A percentile compares a stretch with the other conserved stretches of the same genome.
Conservation (phyloP, 805 yeast genomes). For the Kluyveromyces dobzhanskii region DNA sequence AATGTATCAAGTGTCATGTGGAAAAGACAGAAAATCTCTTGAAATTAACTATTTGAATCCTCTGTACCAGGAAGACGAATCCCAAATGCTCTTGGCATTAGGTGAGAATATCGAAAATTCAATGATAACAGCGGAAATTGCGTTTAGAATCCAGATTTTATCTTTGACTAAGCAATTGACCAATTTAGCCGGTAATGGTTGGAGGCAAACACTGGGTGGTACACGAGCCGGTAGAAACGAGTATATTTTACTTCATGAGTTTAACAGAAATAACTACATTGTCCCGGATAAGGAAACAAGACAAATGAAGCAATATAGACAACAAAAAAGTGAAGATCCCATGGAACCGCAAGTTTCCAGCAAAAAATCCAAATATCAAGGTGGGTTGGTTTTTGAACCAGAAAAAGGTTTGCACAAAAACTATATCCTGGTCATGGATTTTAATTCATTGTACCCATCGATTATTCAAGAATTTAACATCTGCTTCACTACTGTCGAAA, state of each 20-base stretch:
- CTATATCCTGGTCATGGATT: conserved; percentile 90
- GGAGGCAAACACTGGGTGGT: conserved; percentile 92
- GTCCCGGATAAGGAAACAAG: conserved; percentile 76
- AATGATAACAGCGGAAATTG: conserved; percentile 63
- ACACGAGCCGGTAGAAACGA: conserved; percentile 96
- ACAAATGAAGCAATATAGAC: conserved; percentile 30
- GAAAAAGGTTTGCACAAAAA: conserved; percentile 90
- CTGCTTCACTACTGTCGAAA: conserved; percentile 89
- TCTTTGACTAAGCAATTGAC: conserved; percentile 89
- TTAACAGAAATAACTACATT: conserved; percentile 65
- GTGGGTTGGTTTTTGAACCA: conserved; percentile 95
- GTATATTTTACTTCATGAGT: conserved; percentile 85
- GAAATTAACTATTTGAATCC: conserved; percentile 70
- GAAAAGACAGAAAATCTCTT: conserved; percentile 47
- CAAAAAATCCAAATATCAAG: conserved; percentile 70
- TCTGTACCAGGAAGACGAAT: conserved; percentile 58
- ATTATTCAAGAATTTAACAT: conserved; percentile 95
- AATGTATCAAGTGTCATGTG: conserved; percentile 78
- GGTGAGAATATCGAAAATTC: conserved; percentile 62
- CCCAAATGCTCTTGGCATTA: conserved; percentile 58
- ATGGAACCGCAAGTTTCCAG: conserved; percentile 37
- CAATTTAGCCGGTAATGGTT: conserved; percentile 90
- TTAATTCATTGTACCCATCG: conserved; percentile 94
- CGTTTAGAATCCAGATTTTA: conserved; percentile 74
- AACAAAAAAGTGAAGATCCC: conserved; percentile 17